phyloP scores from a whole-genome alignment of 192 early-diverging fungal species.

The Podila epigama region DNA sequence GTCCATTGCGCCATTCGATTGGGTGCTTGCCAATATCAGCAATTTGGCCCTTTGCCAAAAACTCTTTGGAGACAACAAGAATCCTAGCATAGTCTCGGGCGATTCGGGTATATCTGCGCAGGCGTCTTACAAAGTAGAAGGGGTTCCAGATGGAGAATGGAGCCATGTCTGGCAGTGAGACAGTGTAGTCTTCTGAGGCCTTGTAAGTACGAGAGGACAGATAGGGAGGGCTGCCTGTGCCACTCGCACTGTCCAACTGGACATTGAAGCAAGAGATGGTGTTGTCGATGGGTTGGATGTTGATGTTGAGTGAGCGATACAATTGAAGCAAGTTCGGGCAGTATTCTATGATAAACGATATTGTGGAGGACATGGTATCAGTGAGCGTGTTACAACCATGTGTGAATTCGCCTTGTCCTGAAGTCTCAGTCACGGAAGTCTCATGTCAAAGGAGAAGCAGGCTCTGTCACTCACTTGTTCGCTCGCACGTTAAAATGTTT shows the following conservation, averaged over 20 bases:
- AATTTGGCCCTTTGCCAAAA: conserved; percentile 35
- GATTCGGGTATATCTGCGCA: conserved; percentile 37
- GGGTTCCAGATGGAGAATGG: conserved; percentile 39
- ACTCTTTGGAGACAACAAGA: conserved; percentile 40
- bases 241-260: conserved; percentile 4
- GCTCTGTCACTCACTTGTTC: too few species aligned
- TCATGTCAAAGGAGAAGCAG: too few species aligned
- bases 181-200: conserved; percentile 29
- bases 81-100: conserved; percentile 44
- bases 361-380: neutral
- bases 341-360: conserved; percentile 19
- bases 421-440: too few species aligned
- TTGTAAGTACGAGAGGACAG: conserved; percentile 41
- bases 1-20: conserved; percentile 41
- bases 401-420: too few species aligned
- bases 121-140: conserved; percentile 39
- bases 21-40: conserved; percentile 44
- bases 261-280: conserved; percentile 43
- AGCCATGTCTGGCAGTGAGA: conserved; percentile 37
- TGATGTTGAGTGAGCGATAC: conserved; percentile 34
- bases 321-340: conserved; percentile 41
- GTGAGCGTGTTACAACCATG: too few species aligned
- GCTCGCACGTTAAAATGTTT: too few species aligned
- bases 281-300: conserved; percentile 44
- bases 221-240: conserved; percentile 14